Base-by-base conservation (phyloP, 2,329 filamentous ascomycete genomes). In the Apiospora hydei region DNA sequence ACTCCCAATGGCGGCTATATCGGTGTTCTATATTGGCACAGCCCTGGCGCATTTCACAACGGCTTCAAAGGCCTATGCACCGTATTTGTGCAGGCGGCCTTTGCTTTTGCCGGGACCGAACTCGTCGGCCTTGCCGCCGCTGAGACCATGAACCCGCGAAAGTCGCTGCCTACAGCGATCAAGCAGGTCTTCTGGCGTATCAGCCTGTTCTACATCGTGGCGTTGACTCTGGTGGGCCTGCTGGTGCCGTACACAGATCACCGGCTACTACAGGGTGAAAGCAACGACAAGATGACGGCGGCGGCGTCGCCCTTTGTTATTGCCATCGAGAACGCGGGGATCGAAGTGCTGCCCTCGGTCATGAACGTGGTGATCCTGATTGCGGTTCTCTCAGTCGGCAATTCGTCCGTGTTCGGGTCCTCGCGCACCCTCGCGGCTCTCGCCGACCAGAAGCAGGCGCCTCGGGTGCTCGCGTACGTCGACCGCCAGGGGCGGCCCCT, bases 281-380 rank as follows among this genome's bases (percentile, higher is more conserved):
- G 79, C 67, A 72, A 75, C 67, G 76, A 70, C 4, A 75, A 75
- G 3, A 76, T 75, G 8, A 73, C 78, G 1, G 79, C 80, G 30
- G 79, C 81, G 10, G 81, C 79, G 7, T 97, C 94, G 2, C 95
- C 95, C 1, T 98, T 98, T 80, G 95, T 98, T 76, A 96, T 98
- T 77, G 93, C 94, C 74, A 96, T 97, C 77, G 85, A 72, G 75
- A 92, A 94, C 75, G 94, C 94, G 1, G 92, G 93, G 8, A 96
- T 98, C 77, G 83, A 88, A 53, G 91, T 92, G 2, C 88, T 97
- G 4, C 93, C 94, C 2, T 94, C 92, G 0, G 88, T 97, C 70
- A 96, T 98, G 92, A 98, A 98, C 82, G 91, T 90, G n/a, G 94
- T 98, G 73, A 98, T 98, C 80, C 90, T 98, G 79, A 90, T 97